These are phyloP conservation scores for Henckelia pumila DNA, from an alignment of 257 asterid genomes.

Conservation along the genomic window DNA sequence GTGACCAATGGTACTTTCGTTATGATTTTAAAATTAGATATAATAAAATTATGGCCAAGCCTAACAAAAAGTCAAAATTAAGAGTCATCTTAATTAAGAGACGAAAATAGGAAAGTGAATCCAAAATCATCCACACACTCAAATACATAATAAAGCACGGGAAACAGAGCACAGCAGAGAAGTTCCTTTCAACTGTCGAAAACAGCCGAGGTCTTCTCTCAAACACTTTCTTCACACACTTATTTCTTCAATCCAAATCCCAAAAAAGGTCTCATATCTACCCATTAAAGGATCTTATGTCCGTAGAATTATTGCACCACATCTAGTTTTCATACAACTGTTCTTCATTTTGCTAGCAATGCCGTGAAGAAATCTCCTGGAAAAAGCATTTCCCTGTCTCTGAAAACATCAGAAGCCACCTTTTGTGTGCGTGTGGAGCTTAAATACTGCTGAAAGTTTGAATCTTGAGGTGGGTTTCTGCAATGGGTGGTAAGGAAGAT, in stretches of 20 bases:
- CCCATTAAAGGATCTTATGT: conserved; percentile 28
- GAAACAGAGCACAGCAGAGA: conserved; percentile 16
- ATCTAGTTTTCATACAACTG: conserved; percentile 1
- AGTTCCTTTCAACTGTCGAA: conserved; percentile 36
- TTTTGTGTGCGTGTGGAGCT: not conserved
- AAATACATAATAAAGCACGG: not conserved
- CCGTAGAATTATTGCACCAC: not conserved
- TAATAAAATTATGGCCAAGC: too few relatives aligned
- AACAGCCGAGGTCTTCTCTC: conserved; percentile 24
- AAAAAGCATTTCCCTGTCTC: conserved; percentile 25
- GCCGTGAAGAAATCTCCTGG: conserved; percentile 23
- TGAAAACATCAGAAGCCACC: not conserved
- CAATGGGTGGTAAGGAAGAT: conserved; percentile 67
- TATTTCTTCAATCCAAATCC: conserved; percentile 25
- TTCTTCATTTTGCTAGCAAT: conserved; percentile 24
- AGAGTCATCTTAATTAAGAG: not conserved
- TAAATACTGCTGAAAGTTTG: not conserved
- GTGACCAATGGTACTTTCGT: too few relatives aligned
- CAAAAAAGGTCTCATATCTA: conserved; percentile 8
- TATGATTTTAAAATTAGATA: too few relatives aligned
- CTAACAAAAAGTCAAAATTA: not conserved
- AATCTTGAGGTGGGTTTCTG: not conserved
- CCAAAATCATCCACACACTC: conserved; percentile 14
- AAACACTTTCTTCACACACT: conserved; percentile 22
- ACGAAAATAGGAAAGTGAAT: not conserved